Evolutionary conservation across 805 yeast species (phyloP).

Genomic region (Teunomyces aglyptinius): DNA sequence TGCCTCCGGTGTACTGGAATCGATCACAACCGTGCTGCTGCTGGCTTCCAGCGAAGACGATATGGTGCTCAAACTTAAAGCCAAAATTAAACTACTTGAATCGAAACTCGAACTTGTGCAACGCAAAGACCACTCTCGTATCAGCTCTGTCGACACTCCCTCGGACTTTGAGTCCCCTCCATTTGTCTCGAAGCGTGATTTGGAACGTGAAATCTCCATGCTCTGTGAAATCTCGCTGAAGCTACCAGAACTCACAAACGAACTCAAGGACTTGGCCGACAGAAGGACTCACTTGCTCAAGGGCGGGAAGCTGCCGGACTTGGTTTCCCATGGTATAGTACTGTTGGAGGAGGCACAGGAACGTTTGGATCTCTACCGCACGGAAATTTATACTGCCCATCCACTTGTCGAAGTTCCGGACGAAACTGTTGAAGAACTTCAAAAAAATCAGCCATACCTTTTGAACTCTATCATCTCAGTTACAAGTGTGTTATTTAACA

Average conservation of each 20-base stretch:
- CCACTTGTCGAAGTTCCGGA: slow-evolving; percentile 60
- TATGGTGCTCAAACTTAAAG: background rate
- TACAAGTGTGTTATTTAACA: slow-evolving; percentile 45
- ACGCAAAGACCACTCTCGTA: background rate
- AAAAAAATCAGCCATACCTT: slow-evolving; percentile 55
- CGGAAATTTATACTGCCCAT: slow-evolving; percentile 43
- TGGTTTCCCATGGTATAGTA: slow-evolving; percentile 57
- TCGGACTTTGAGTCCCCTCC: slow-evolving; percentile 17
- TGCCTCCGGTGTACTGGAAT: background rate
- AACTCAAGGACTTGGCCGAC: slow-evolving; percentile 46
- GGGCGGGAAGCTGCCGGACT: slow-evolving; percentile 37
- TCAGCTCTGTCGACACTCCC: background rate
- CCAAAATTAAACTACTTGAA: background rate
- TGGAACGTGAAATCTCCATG: slow-evolving; percentile 40
- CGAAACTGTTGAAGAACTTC: slow-evolving; percentile 46
- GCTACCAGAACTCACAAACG: slow-evolving; percentile 44
- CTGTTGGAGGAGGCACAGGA: slow-evolving; percentile 56
- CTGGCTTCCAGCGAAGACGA: background rate
- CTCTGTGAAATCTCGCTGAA: slow-evolving; percentile 32
- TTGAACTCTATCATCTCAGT: slow-evolving; percentile 65
- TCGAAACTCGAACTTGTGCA: background rate
- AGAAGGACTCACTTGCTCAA: slow-evolving; percentile 34
- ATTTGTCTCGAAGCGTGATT: slow-evolving; percentile 32
- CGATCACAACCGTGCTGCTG: background rate
- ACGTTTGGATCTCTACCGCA: slow-evolving; percentile 51